Base-by-base conservation (phyloP, 2,329 filamentous ascomycete genomes). In the Ophiostoma angusticollis region DNA sequence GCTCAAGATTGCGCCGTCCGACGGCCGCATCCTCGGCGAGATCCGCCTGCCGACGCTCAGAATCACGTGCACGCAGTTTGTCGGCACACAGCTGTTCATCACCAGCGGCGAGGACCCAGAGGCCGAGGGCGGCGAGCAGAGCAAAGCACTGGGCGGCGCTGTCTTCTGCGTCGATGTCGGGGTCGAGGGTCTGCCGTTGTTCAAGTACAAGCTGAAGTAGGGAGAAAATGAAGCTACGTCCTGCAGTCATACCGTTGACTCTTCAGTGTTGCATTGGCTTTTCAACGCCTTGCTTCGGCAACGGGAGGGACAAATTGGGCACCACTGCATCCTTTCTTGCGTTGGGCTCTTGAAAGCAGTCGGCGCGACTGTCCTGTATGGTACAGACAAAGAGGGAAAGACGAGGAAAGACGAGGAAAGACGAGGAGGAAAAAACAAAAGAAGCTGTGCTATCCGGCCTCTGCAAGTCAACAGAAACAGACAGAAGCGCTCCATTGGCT, bases 51-150 rank as follows among this genome's bases (percentile, higher is more conserved):
- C 86, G 5, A 93, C 86, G 11, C 69, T 70, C 45, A 82, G 84
- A 58, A 73, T 84, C 47, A 91, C 84, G 7, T 94, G 86, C 59
- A 75, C 80, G 16, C 76, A 79, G 45, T 89, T 95, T 55, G 76
- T 78, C 25, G 86, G 83, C 8, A 75, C 68, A 1, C 68, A 75
- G 52, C 64, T 95, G 41, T 81, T 80, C 58, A 81, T 94, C 53
- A 94, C 86, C 16, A 83, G 75, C 40, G 84, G 84, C 5, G 63
- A 57, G 24, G 76, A 79, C 53, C 77, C 82, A 44, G 68, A 75
- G 45, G 70, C 69, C 7, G 73, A 77, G 32, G 69, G 70, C 8
- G 73, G 78, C 32, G 76, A 78, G 6, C 63, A 70, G 53, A 80
- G 76, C 50, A 68, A 68, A 50, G 67, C 68, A 57, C 70, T 74